Evolutionary conservation across 202 grass and related monocot genomes (phyloP).

Genomic region (Dendrocalamus latiflorus): DNA sequence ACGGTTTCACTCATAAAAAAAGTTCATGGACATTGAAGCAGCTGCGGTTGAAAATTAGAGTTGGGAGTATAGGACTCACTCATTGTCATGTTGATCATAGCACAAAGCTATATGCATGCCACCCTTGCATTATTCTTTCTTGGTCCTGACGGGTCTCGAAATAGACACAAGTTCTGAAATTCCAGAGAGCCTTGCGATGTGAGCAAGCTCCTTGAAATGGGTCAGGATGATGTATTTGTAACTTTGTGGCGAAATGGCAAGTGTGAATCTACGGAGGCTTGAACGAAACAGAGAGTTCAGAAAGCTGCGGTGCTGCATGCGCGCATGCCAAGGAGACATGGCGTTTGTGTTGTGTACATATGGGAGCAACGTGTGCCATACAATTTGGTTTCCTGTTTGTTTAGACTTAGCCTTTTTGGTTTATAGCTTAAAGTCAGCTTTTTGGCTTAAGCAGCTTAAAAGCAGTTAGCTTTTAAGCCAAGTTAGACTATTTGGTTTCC

Average conservation of each 20-base stretch:
- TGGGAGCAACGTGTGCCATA: too few relatives aligned
- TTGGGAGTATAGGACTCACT: neutral
- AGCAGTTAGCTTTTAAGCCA: too few relatives aligned
- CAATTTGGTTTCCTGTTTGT: too few relatives aligned
- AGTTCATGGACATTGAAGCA: neutral
- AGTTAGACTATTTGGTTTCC: too few relatives aligned
- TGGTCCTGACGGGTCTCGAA: neutral
- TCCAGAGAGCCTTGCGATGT: neutral
- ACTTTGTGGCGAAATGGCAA: constrained; percentile 20
- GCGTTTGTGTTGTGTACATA: too few relatives aligned
- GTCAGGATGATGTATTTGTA: neutral
- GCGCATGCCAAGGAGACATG: neutral
- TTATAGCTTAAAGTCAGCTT: too few relatives aligned
- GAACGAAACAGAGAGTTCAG: neutral
- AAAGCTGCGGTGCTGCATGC: too few relatives aligned
- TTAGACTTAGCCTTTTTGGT: too few relatives aligned
- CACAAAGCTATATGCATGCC: neutral
- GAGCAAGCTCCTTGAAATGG: constrained; percentile 13
- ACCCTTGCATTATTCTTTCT: neutral
- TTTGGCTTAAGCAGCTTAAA: too few relatives aligned
- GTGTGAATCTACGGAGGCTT: constrained; percentile 18
- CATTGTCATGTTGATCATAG: neutral
- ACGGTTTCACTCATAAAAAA: neutral
- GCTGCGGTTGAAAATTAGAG: neutral
- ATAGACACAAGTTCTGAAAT: constrained; percentile 3